Base-by-base conservation (phyloP, 179 eudicot genomes). In the Amaranthus tricolor region DNA sequence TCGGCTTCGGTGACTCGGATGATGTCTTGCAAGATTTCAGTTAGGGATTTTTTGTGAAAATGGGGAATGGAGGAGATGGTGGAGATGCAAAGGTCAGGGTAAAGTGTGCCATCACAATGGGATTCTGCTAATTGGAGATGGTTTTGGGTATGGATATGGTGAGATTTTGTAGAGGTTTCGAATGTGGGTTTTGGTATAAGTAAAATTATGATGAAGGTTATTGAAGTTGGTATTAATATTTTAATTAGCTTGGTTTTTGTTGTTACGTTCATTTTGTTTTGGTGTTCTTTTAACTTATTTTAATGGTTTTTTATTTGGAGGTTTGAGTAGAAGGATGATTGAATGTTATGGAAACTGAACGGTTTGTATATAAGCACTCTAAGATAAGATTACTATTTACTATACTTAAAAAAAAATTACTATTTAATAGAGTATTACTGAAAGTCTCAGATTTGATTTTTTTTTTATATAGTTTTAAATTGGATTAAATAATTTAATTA, bases 31-130 rank as follows among this genome's bases (percentile, higher is more conserved):
- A 94, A 84, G 62, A 87, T 72, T 8, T 94, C 85, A 0, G 87
- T 80, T 45, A 92, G 17, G 5, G 96, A 76, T 60, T 86, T 88
- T 16, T 52, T 59, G 11, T 74, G 83, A 73, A 94, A 91, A 66
- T 88, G 75, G 0, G 96, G 98, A 71, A 90, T 61, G 44, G 81
- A 40, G 43, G 88, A 81, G 62, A 94, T 79, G 0, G 98, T 90
- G 62, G 93, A 84, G 58, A 82, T 76, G 74, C 98, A 94, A 9
- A 92, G 92, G 16, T 87, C 82, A 0, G 77, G 83, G 85, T 89
- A 85, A 9, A 89, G 85, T 7, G 98, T 86, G 77, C 86, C 96
- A 20, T 85, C 74, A 74, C 98, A 94, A 17, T 81, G 66, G 9
- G 88, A 61, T 1, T 68, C 60, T 3, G 94, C 92, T 5, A 75